These are phyloP conservation scores for Zychaea mexicana DNA, from an alignment of 371 early-diverging fungal genomes.

Conservation along the genomic window DNA sequence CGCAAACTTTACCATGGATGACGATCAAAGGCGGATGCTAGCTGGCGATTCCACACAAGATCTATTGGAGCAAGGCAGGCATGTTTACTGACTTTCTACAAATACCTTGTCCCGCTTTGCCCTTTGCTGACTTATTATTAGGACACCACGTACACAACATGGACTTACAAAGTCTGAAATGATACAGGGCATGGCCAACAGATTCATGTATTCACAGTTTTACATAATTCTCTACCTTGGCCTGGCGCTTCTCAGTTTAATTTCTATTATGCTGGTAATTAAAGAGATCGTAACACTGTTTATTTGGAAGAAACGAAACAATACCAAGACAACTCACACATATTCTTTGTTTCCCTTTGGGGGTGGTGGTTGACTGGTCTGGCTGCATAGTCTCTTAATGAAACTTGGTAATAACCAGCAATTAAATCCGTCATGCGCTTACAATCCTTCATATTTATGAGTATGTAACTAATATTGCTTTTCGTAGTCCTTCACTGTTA, in stretches of 20 bases:
- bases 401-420: slow-evolving; percentile 37
- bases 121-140: background rate
- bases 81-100: background rate
- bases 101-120: background rate
- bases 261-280: slow-evolving; percentile 69
- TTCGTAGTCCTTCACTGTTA: slow-evolving; percentile 41
- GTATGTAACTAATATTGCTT: too few relatives aligned
- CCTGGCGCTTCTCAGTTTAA: slow-evolving; percentile 64
- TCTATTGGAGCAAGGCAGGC: slow-evolving; percentile 2
- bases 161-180: slow-evolving; percentile 64
- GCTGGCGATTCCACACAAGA: background rate
- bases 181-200: slow-evolving; percentile 72
- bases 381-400: slow-evolving; percentile 33
- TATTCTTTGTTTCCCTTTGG: too few relatives aligned
- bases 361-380: background rate
- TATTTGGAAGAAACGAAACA: background rate
- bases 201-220: slow-evolving; percentile 76
- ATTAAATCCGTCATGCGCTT: background rate
- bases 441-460: background rate
- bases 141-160: slow-evolving; percentile 39
- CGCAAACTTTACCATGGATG: too few relatives aligned
- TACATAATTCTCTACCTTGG: slow-evolving; percentile 73
- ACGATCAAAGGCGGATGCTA: background rate
- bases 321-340: too few relatives aligned
- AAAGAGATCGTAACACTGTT: background rate